Base-by-base conservation (phyloP, 257 asterid species). In the Agastache rugosa region DNA sequence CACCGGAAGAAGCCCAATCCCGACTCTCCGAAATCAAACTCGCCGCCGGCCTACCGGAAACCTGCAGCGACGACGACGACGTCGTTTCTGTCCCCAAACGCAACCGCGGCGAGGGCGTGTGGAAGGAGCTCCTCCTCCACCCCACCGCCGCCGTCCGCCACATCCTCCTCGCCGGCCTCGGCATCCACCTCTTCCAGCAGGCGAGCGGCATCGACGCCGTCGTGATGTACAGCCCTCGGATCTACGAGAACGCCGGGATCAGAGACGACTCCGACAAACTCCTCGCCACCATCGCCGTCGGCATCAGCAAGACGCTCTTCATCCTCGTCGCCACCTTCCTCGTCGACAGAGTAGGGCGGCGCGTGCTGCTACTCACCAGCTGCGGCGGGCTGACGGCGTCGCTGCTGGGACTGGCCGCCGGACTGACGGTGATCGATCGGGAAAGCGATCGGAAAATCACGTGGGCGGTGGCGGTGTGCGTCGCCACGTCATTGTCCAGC, bases 221-320 rank as follows among this genome's bases (percentile, higher is more conserved):
- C 16, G 84, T 83, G 9, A 11, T 83, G 67, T 83, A 79, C 47
- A 73, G 84, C 56, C 86, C 84, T 0, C 20, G 84, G 3, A 83
- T 83, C 50, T 76, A 22, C n/a, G 82, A 39, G 2, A 76, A 76
- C 14, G 84, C 82, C 9, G 86, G 86, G 1, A 59, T 83, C 0
- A 29, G 15, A 16, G 53, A 41, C 23, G 78, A 73, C 2, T 59
- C 73, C 17, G 48, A 83, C 39, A 54, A 69, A 71, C 81, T 83
- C 0, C 83, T 83, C 25, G 84, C 84, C 50, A 83, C 84, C 25
- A 72, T 82, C 34, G 86, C 82, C 3, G 83, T 82, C 4, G 86
- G 84, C 0, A 20, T 76, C 6, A 72, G 79, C 77, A 82, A 82
- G 50, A 67, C 78, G 3, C 0, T 76, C 11, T 82, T 79, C 79